A percentile compares a stretch with the other conserved stretches of the same genome.
These are phyloP conservation scores for Neolecta irregularis DNA, from an alignment of 1,139 yeast species.

Conservation along the genomic window DNA sequence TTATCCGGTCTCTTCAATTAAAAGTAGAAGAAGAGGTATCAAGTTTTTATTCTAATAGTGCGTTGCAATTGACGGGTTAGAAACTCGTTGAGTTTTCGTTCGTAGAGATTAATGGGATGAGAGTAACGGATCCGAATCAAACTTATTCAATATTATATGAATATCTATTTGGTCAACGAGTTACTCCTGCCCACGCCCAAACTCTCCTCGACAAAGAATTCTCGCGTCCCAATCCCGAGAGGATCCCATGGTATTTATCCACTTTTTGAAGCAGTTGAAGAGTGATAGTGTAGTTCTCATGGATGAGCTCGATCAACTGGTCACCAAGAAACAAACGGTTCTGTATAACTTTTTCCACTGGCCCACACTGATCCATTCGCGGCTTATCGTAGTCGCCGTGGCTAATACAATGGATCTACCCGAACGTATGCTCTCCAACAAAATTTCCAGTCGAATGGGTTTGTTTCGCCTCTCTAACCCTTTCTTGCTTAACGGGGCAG, in stretches of 20 bases:
- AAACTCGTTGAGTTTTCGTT: slow-evolving; percentile 49
- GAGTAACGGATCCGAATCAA: slow-evolving; percentile 65
- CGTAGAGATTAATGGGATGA: slow-evolving; percentile 81
- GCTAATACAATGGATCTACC: slow-evolving; percentile 98
- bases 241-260: slow-evolving; percentile 12
- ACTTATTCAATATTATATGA: slow-evolving; percentile 79
- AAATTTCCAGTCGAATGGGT: slow-evolving; percentile 83
- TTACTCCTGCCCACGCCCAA: slow-evolving; percentile 51
- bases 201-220: slow-evolving; percentile 41
- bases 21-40: slow-evolving; percentile 25
- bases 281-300: slow-evolving; percentile 49
- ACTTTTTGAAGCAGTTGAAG: not conserved
- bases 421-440: slow-evolving; percentile 71
- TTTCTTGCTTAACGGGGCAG: not conserved
- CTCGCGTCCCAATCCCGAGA: slow-evolving; percentile 24
- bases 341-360: slow-evolving; percentile 95
- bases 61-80: not conserved
- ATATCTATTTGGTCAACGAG: slow-evolving; percentile 45
- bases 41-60: not conserved
- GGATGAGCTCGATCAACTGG: slow-evolving; percentile 88
- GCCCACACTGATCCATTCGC: slow-evolving; percentile 76
- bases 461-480: not conserved
- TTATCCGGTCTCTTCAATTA: slow-evolving; percentile 45
- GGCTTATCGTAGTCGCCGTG: slow-evolving; percentile 74
- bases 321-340: slow-evolving; percentile 69